A percentile compares a stretch with the other conserved stretches of the same genome.
Conservation (phyloP, 2,329 filamentous ascomycete genomes). For the Zymoseptoria tritici region DNA sequence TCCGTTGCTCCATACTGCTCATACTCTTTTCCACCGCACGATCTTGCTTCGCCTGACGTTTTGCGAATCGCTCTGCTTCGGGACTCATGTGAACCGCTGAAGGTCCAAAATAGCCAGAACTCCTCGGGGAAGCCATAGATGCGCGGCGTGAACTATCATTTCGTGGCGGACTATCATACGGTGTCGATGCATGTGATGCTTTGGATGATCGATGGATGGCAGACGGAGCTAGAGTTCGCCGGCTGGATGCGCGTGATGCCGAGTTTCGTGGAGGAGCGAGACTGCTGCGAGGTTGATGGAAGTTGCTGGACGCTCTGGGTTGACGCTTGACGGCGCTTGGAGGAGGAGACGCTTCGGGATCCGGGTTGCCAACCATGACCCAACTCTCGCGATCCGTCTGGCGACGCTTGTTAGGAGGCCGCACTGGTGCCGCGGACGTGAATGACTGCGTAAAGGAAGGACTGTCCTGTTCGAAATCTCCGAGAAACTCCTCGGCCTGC, state of each 20-base stretch:
- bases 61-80: slow-evolving; percentile 68
- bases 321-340: slow-evolving; percentile 13
- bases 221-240: slow-evolving; percentile 34
- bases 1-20: slow-evolving; percentile 66
- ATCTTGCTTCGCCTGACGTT: slow-evolving; percentile 65
- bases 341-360: slow-evolving; percentile 42
- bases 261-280: slow-evolving; percentile 11
- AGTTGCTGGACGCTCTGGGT: slow-evolving; percentile 25
- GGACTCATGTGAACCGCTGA: slow-evolving; percentile 33
- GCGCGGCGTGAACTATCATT: slow-evolving; percentile 34
- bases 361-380: slow-evolving; percentile 40
- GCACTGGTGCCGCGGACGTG: slow-evolving; percentile 3
- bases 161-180: slow-evolving; percentile 19
- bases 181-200: slow-evolving; percentile 28
- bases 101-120: slow-evolving; percentile 8
- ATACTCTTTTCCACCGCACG: slow-evolving; percentile 72
- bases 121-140: slow-evolving; percentile 47
- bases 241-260: slow-evolving; percentile 27
- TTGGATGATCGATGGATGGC: slow-evolving; percentile 33
- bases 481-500: slow-evolving; percentile 42
- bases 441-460: slow-evolving; percentile 36
- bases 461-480: slow-evolving; percentile 37
- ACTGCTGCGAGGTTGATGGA: slow-evolving; percentile 11
- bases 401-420: slow-evolving; percentile 36
- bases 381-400: slow-evolving; percentile 43